A percentile compares a stretch with the other conserved stretches of the same genome.
Conservation (phyloP, 2,329 filamentous ascomycete species). For the Colletotrichum lindemuthianum region DNA sequence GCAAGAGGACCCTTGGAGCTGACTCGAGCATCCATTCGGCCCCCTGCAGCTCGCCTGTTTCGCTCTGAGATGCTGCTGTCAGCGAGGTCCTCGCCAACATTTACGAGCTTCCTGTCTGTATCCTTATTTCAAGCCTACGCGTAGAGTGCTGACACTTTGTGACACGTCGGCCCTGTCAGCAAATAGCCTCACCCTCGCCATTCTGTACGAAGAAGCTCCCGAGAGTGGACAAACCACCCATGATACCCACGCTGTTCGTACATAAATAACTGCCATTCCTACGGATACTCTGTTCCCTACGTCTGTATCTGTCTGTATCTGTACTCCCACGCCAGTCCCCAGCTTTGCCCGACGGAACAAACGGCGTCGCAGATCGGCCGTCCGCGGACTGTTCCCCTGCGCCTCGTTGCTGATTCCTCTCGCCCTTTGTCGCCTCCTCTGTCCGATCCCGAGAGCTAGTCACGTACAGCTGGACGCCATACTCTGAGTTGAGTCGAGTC, state of each 20-base stretch:
- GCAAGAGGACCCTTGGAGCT: slow-evolving; percentile 8
- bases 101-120: too few species aligned
- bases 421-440: neutral
- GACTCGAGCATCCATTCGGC: slow-evolving; percentile 10
- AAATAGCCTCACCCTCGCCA: too few species aligned
- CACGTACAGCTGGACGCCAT: neutral
- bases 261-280: too few species aligned
- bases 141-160: too few species aligned
- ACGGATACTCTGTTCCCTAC: too few species aligned
- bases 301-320: neutral
- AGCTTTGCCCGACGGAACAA: slow-evolving; percentile 14
- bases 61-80: neutral
- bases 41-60: slow-evolving; percentile 18
- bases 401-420: neutral
- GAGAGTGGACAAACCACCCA: too few species aligned
- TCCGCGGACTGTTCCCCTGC: slow-evolving; percentile 17
- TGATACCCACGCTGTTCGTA: too few species aligned
- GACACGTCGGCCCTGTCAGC: too few species aligned
- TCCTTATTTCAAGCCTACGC: too few species aligned
- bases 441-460: neutral
- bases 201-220: too few species aligned
- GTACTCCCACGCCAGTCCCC: neutral
- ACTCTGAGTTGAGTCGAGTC: neutral
- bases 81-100: too few species aligned
- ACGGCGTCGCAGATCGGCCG: slow-evolving; percentile 31